Evolutionary conservation across 306 rosid genomes (phyloP), one percentile per base, ranked within the genome.

Genomic region (Malus sylvestris): DNA sequence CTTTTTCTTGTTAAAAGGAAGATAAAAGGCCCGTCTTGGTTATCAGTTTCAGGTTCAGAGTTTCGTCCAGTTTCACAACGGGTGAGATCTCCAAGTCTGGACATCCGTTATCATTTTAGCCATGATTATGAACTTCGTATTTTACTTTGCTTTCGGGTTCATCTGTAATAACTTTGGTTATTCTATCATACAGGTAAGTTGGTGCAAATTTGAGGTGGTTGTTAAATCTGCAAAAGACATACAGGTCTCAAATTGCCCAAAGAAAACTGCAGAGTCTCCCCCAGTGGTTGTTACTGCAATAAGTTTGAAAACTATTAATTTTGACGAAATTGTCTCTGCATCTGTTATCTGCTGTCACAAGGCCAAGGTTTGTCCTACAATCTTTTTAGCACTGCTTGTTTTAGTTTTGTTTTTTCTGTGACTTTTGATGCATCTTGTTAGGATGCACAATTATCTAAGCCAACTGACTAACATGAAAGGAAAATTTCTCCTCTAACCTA

Each of bases 11-110:
- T 95, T 79, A 92, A 95, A 84, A 86, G 99, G 78, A 89, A 90
- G 85, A 95, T 90, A 73, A 89, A 85, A 86, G 99, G 99, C 61
- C 99, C 99, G 68, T 87, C 92, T 40, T 95, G 99, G 99, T 78
- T 95, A 63, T 85, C 85, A 61, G 44, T 92, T 82, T 85, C 96
- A 61, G 44, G 91, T 82, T 85, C 96, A 40, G 86, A 88, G 59
- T 90, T 89, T 86, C 51, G 87, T 66, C 73, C 86, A 75, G 81
- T 87, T 86, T 81, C 93, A 69, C 90, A 84, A 81, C 85, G 90
- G 96, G 98, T 92, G 81, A 87, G 93, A 72, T 82, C 75, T 71
- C 46, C 35, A 71, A 49, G 70, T 72, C 69, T 65, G 14, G 29
- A 12, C 15, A 67, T 67, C 40, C 6, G 4, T 35, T 68, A 65